These are phyloP conservation scores for Phytophthora agathidicida DNA, from an alignment of 352 stramenopile genomes.

Conservation along the genomic window DNA sequence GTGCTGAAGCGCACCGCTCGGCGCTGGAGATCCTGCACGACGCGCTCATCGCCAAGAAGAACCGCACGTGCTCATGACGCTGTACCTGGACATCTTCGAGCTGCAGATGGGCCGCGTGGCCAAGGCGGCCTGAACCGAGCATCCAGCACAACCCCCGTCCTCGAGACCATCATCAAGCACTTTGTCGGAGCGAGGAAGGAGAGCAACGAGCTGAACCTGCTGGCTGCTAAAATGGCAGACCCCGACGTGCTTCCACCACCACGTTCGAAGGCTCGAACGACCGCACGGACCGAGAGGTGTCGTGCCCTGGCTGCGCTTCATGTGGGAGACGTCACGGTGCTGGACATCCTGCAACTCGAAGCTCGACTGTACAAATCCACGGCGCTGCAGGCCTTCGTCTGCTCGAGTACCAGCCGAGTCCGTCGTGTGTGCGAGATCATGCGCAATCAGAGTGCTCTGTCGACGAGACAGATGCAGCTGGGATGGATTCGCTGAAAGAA, in stretches of 20 bases:
- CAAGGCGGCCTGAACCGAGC: constrained; percentile 96
- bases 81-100: constrained; percentile 97
- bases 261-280: constrained; percentile 95
- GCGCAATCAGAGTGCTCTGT: constrained; percentile 94
- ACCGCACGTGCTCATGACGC: constrained; percentile 98
- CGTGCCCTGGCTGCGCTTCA: constrained; percentile 93
- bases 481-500: constrained; percentile 97
- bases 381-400: constrained; percentile 84
- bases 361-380: constrained; percentile 85
- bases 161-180: constrained; percentile 95
- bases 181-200: constrained; percentile 90
- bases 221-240: constrained; percentile 85
- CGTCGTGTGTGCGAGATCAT: constrained; percentile 97
- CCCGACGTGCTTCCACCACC: constrained; percentile 97
- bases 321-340: constrained; percentile 98
- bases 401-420: constrained; percentile 92
- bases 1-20: constrained; percentile 76
- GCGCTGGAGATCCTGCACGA: constrained; percentile 93
- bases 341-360: constrained; percentile 99
- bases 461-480: constrained; percentile 91
- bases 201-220: constrained; percentile 87
- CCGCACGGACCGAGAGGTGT: constrained; percentile 95
- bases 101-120: constrained; percentile 93
- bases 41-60: constrained; percentile 94
- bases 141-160: constrained; percentile 95